Base-by-base conservation (phyloP, 1,284 basidiomycete species). In the Ganoderma boninense region DNA sequence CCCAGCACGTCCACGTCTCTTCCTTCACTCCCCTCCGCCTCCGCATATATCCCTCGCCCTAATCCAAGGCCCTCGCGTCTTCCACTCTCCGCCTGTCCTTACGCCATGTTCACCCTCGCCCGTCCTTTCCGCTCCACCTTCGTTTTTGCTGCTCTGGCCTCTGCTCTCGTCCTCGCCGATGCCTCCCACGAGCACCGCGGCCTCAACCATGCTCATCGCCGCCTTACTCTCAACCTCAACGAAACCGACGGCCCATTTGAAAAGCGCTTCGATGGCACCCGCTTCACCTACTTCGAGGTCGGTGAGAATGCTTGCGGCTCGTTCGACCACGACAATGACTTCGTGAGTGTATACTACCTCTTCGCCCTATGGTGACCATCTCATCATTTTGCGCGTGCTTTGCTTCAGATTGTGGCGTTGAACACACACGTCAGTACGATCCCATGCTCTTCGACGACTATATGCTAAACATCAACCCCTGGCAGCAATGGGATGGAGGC, bases 251-350 rank as follows among this genome's bases (percentile, higher is more conserved):
- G 26, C n/a, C 56, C 29, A 7, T 8, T 69, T 35, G 46, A 74
- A 14, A 79, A 79, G 71, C 78, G 78, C 10, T 77, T 76, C 66
- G 67, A 64, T 42, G 71, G 74, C 54, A 75, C 74, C 20, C 74
- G 76, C 10, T 72, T 77, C 57, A 88, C 89, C 20, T 90, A 79
- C 74, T 91, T 90, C 75, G 82, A 84, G 56, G 84, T 69, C n/a
- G 74, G 74, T n/a, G 20, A 29, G 52, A 75, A 75, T 52, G 74
- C 72, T 23, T 75, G 74, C 64, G 71, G 73, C 23, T 66, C 68
- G 16, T 72, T 71, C 49, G 74, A 74, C 75, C 73, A 64, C 18
- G 72, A 74, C 57, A 72, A 71, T 62, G 83, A 84, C 68, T 83
- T 80, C 67, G 82, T 84, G 68, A 72, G 82, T 78, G 1, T 18